Percentiles rank a stretch among this genome's conserved stretches.
phyloP scores from a whole-genome alignment of 129 eudicot species.

The Tagetes patula region DNA sequence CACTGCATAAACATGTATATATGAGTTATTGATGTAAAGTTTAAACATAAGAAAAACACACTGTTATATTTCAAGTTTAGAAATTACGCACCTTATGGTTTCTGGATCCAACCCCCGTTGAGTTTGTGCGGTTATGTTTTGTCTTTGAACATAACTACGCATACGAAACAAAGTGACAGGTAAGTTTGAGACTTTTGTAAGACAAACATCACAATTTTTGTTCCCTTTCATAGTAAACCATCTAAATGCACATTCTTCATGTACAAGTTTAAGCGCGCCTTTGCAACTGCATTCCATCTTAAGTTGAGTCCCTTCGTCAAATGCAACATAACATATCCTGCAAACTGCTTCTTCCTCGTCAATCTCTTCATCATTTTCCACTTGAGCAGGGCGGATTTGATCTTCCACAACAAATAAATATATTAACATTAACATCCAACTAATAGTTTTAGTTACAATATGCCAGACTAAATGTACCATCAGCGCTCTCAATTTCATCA shows the following conservation, averaged over 20 bases:
- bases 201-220: constrained; percentile 78
- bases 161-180: constrained; percentile 87
- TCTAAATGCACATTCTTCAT: constrained; percentile 80
- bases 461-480: constrained; percentile 44
- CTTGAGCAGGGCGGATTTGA: constrained; percentile 48
- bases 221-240: constrained; percentile 84
- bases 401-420: constrained; percentile 42
- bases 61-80: not conserved
- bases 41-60: not conserved
- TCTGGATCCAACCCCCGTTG: constrained; percentile 37
- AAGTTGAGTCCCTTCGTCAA: constrained; percentile 74
- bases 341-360: constrained; percentile 97
- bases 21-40: not conserved
- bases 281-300: constrained; percentile 96
- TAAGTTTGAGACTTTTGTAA: constrained; percentile 72
- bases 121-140: constrained; percentile 40
- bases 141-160: constrained; percentile 45
- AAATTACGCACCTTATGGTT: constrained; percentile 48
- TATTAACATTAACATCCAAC: not conserved
- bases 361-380: constrained; percentile 74
- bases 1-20: constrained; percentile 47
- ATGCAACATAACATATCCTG: constrained; percentile 78
- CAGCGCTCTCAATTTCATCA: constrained; percentile 43
- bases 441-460: not conserved
- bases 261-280: constrained; percentile 81